These are phyloP conservation scores for Rhynchosporium secalis DNA, from an alignment of 2,329 filamentous ascomycete species.

Conservation along the genomic window DNA sequence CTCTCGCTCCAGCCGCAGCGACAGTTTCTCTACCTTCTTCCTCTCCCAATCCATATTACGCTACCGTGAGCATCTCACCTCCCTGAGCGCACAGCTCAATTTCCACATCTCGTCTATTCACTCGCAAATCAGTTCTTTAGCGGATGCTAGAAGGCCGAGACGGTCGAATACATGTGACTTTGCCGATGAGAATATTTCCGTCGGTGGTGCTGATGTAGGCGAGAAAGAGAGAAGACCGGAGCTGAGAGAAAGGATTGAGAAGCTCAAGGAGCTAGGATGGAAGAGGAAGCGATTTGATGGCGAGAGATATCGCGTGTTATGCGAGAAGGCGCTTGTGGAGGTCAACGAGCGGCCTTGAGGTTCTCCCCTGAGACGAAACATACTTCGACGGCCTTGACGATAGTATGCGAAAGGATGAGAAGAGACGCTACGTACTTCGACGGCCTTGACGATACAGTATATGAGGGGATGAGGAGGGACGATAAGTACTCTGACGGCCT, in stretches of 20 bases:
- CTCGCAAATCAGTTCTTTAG: constrained; percentile 27
- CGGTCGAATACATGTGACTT: neutral
- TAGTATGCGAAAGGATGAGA: neutral
- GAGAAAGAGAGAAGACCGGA: constrained; percentile 26
- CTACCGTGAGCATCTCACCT: constrained; percentile 28
- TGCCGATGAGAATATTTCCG: neutral
- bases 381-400: neutral
- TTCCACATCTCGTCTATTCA: constrained; percentile 31
- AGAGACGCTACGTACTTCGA: neutral
- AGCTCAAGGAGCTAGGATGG: constrained; percentile 29
- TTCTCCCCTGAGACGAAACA: neutral
- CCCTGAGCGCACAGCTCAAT: constrained; percentile 27
- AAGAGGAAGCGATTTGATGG: constrained; percentile 33
- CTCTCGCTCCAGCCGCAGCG: neutral
- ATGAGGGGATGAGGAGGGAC: neutral
- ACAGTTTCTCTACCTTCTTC: constrained; percentile 14
- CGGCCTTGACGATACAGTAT: neutral
- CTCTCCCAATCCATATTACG: constrained; percentile 21
- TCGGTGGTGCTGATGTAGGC: constrained; percentile 15
- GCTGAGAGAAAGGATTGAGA: constrained; percentile 26
- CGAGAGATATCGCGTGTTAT: constrained; percentile 32
- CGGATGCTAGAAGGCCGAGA: neutral
- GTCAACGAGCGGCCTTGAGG: constrained; percentile 18
- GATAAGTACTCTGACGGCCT: neutral
- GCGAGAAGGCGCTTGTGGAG: constrained; percentile 33